Percentiles rank a stretch among this genome's conserved stretches.
phyloP scores from a whole-genome alignment of 2,329 filamentous ascomycete species.

The Botrytis deweyae region DNA sequence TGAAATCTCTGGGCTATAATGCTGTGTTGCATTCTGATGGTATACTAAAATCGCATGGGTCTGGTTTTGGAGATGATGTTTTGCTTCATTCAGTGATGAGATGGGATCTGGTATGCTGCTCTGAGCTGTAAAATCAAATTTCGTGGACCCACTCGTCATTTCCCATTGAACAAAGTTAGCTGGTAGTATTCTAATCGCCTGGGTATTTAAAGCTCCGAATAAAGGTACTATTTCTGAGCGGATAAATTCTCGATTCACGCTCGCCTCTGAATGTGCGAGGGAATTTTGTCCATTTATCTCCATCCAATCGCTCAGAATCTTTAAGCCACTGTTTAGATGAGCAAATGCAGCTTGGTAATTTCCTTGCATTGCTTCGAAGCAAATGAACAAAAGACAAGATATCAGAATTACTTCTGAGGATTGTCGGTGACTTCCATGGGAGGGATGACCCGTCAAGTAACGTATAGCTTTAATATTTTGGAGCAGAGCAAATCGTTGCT shows the following conservation, averaged over 20 bases:
- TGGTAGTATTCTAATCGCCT: slow-evolving; percentile 7
- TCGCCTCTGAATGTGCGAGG: neutral
- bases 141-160: neutral
- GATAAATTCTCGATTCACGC: neutral
- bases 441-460: slow-evolving; percentile 46
- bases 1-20: neutral
- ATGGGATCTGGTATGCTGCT: neutral
- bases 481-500: slow-evolving; percentile 43
- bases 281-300: neutral
- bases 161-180: neutral
- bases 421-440: slow-evolving; percentile 20
- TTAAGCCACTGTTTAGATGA: slow-evolving; percentile 28
- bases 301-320: slow-evolving; percentile 20
- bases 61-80: slow-evolving; percentile 4
- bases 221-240: slow-evolving; percentile 9
- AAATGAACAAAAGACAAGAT: slow-evolving; percentile 29
- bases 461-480: slow-evolving; percentile 30
- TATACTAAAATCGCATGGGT: slow-evolving; percentile 7
- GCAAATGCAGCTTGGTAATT: slow-evolving; percentile 25
- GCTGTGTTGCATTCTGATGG: neutral
- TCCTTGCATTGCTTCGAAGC: slow-evolving; percentile 29
- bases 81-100: slow-evolving; percentile 15
- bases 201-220: slow-evolving; percentile 12
- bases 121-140: slow-evolving; percentile 2
- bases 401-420: slow-evolving; percentile 20